Evolutionary conservation across 495 filamentous ascomycete species (phyloP), one percentile per base, ranked within the genome.

Genomic region (Penicillium riverlandense): DNA sequence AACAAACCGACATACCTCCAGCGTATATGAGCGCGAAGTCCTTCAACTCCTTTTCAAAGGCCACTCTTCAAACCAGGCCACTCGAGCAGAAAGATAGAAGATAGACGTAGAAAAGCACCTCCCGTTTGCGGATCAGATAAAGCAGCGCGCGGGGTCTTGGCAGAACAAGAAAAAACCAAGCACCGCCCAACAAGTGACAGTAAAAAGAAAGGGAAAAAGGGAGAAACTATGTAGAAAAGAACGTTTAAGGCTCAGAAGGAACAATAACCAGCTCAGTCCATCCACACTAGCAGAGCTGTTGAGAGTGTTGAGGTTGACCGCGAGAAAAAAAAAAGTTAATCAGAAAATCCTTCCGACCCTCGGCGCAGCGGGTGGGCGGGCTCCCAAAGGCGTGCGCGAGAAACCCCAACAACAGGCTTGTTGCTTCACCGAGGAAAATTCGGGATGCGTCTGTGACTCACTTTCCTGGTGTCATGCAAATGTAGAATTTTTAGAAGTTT

Each of bases 101-200:
- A 13, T 37, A 43, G 36, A 43, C 45, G 43, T 48, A 54, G 44
- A 53, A 49, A 35, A 31, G 22, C 12, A 38, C 30, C 42, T 22
- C 41, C 53, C 47, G 50, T 46, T 54, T 50, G 12, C 50, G 44
- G 54, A 57, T 57, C 54, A 54, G 50, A 54, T 54, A 54, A 52
- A 35, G 37, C 10, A 6, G 5, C 8, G 37, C 34, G 13, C 16
- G 30, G 39, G 35, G 31, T 42, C 45, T 47, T 42, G 47, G 47
- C 41, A 35, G 28, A 27, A 12, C 41, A 44, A 49, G 41, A 49
- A 38, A 41, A 11, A 45, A 14, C 12, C 8, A 38, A 22, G 22
- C 22, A 22, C 22, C 2, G 22, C 6, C 4, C 22, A 22, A 16
- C 15, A 16, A 22, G 4, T 22, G 22, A 28, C 27, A 11, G 27